Base-by-base conservation (phyloP, 2,329 filamentous ascomycete genomes). In the Dryadomyces sulphureus region DNA sequence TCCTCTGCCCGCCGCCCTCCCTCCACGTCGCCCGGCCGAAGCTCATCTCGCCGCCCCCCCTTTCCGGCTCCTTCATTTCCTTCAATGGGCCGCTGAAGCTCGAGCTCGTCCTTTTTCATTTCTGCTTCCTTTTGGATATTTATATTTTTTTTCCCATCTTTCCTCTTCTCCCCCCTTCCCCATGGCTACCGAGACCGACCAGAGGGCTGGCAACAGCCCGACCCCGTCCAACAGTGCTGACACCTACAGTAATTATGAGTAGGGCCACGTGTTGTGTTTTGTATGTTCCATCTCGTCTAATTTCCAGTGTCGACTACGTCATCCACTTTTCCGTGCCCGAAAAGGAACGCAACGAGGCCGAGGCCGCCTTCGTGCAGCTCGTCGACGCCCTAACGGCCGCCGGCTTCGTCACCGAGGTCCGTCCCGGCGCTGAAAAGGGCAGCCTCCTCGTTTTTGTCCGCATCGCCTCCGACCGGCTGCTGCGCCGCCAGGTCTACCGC, bases 351-450 rank as follows among this genome's bases (percentile, higher is more conserved):
- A 34, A 38, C 35, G 70, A 83, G 59, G 85, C 88, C 16, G 76
- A 82, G 58, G 75, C 78, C 16, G 74, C 81, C 54, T 94, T 94
- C 59, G 76, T 83, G 52, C 78, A 81, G 57, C 78, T 96, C 36
- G 73, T 94, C 55, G 68, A 83, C 56, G 76, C 79, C 35, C 74
- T 98, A 35, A 77, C 83, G 27, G 69, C 72, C 42, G 84, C 89
- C 39, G 89, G 90, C n/a, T 72, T 96, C 51, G 77, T 83, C 38
- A 88, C 85, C 9, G 87, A 95, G 64, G 89, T 94, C 43, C 84
- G 92, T 52, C 78, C 80, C 55, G 88, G 87, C 47, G 43, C 41
- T 41, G 78, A 83, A 53, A 74, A 79, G 24, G 70, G 76, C 47
- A 85, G 85, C 3, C 67, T 96, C 35, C 71, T 96, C 41, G 66